Evolutionary conservation across 257 asterid species (phyloP), one percentile per base, ranked within the genome.

Genomic region (Solanum virginianum): DNA sequence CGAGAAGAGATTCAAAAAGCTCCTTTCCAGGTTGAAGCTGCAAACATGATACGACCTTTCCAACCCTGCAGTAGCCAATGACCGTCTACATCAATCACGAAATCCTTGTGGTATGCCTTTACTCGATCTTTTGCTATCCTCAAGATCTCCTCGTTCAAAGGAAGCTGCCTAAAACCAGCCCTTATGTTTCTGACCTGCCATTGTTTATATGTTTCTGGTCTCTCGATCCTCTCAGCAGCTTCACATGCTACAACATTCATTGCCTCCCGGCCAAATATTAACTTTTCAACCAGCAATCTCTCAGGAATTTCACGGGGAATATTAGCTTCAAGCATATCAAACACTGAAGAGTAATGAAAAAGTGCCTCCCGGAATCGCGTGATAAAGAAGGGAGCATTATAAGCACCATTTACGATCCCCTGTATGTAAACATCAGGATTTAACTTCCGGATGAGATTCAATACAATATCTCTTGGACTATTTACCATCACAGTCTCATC

Each of bases 151-250:
- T 84, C 86, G 6, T 88, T 87, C 88, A 90, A 57, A 8, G 89
- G 89, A 65, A 90, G 91, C 85, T 87, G 90, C 63, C 43, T 62
- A 69, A 90, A 90, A 24, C 92, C 92, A 8, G 89, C 89, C 82
- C 91, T 75, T 36, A 70, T 10, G 49, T 85, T 87, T 36, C 92
- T 65, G 29, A 87, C 89, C 74, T 87, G 90, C 91, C 91, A 88
- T 68, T 90, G 92, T 84, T 88, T 90, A 84, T 90, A 90, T 1
- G 92, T 90, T 86, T 90, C 92, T 39, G 92, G 92, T 53, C 92
- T 84, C 89, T 88, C 92, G 41, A 90, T 63, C 54, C 92, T 89
- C 91, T 90, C 92, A 20, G 90, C 87, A 10, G 82, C 89, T 79
- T 90, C 92, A 65, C 92, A 90, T 8, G 92, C 92, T 55, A 90